Base-by-base conservation (phyloP, 768 basidiomycete species). In the Pleurotus pulmonarius region DNA sequence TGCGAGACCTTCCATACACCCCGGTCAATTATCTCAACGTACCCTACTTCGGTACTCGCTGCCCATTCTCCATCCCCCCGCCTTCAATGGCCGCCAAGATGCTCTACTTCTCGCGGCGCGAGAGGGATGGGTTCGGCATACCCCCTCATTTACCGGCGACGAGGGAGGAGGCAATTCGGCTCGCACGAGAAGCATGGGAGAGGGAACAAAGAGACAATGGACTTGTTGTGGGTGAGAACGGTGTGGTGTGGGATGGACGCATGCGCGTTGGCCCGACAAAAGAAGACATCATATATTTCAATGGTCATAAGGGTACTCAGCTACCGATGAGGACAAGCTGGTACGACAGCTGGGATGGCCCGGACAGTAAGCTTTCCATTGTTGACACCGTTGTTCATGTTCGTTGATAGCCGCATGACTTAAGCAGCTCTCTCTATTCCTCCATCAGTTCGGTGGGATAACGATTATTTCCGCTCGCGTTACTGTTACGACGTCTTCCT, bases 251-350 rank as follows among this genome's bases (percentile, higher is more conserved):
- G 53, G 65, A 15, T 7, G 38, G 68, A 0, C 55, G 63, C n/a
- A 61, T 55, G 11, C 58, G 63, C 11, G 61, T 70, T 2, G 67
- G 71, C 0, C 80, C 80, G 0, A 87, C 84, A 0, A 78, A 79
- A 56, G 85, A 77, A 26, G 88, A 90, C 67, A 71, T 88, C 18
- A 63, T 69, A 13, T 85, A 87, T 60, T 67, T 85, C 60, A 87
- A 87, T 60, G 66, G 71, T 39, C 66, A 65, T 16, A 71, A 73
- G 59, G 68, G 65, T 8, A 69, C 68, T 13, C 58, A 63, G 24
- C 64, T 73, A 3, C 69, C 70, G 2, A 59, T 62, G 20, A 62
- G 65, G n/a, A 56, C 46, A 2, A 57, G 46, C 20, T 60, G 49
- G 56, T 53, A 58, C 48, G 44, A 49, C 7, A 38, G 45, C 24